Base-by-base conservation (phyloP, 257 asterid species). In the Fraxinus excelsior region DNA sequence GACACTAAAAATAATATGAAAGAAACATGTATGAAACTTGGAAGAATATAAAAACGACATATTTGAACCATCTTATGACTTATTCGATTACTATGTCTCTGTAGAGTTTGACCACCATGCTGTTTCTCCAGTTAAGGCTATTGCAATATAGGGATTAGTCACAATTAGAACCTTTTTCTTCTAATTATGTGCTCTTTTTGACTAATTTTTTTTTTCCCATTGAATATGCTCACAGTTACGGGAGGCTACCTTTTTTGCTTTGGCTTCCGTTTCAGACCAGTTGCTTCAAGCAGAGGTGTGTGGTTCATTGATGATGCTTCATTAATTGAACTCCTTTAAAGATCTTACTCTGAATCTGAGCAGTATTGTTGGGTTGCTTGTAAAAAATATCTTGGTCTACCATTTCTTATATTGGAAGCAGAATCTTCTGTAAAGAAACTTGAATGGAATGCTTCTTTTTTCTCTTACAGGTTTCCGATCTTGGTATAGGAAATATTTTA, bases 251-350 rank as follows among this genome's bases (percentile, higher is more conserved):
- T 87, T 93, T 71, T 95, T 88, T 84, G 92, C 97, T 58, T 78
- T 95, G 89, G 96, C 96, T 86, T 86, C 97, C 19, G 91, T 93
- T 75, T 87, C 98, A 6, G 98, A 95, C 35, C 96, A 88, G 80
- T 82, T 95, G 85, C 94, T 93, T 84, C 88, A 95, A 85, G 86
- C 81, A 44, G 96, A 93, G 98, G 99, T 93, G 28, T 68, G 86
- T 79, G 72, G 71, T 68, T 58, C 14, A 65, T 28, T 40, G 71
- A 16, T 29, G 51, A 51, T n/a, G 18, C 66, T 64, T 32, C 37
- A 64, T 70, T 60, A 74, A 66, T 9, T 37, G 12, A 25, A 75
- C 26, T 62, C 49, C 78, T 77, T 70, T 68, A 31, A 37, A 80
- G 58, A 69, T 70, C 66, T 21, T 72, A 67, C 62, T n/a, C 12